Base-by-base conservation (phyloP, 2,329 filamentous ascomycete species). In the Verticillium nonalfalfae region DNA sequence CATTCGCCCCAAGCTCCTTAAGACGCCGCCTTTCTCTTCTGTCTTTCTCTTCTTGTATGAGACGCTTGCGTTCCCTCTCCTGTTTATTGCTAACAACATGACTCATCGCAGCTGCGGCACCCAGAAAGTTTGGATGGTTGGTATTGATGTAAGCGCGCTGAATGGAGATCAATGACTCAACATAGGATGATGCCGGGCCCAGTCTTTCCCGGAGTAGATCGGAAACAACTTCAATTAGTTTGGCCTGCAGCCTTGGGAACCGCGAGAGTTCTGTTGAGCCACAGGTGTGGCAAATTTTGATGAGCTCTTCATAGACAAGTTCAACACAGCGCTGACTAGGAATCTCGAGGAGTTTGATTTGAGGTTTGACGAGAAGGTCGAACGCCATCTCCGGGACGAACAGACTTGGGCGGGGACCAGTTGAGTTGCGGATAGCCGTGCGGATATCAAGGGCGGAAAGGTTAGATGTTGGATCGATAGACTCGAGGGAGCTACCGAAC, bases 121-220 rank as follows among this genome's bases (percentile, higher is more conserved):
- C 95, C 15, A 98, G 85, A 79, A 99, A 99, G 76, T 99, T 99
- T 57, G 95, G 95, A 73, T 99, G 95, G 72, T 99, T 99, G 52
- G 95, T 99, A 79, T 99, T 99, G 78, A 99, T 98, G 76, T 99
- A 99, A 21, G 95, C 95, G 67, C 95, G 86, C 76, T 99, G 95
- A 63, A 99, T 99, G 33, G 95, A 90, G 67, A 99, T 99, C 64
- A 99, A 82, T 50, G 94, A 98, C 75, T 97, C 95, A 54, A 99
- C 95, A 68, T 99, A 99, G 59, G 78, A 84, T 2, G 94, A 96
- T 61, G 90, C 88, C 11, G 95, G 95, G 1, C 95, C 95, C 6
- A 99, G 82, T 63, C 94, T 86, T 78, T 99, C 95, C 60, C 95
- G 88, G 59, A 99, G 82, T 55, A 99, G 86, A 73, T 99, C 95